These are phyloP conservation scores for Cladophialophora chaetospira DNA, from an alignment of 2,329 filamentous ascomycete genomes.

Conservation along the genomic window DNA sequence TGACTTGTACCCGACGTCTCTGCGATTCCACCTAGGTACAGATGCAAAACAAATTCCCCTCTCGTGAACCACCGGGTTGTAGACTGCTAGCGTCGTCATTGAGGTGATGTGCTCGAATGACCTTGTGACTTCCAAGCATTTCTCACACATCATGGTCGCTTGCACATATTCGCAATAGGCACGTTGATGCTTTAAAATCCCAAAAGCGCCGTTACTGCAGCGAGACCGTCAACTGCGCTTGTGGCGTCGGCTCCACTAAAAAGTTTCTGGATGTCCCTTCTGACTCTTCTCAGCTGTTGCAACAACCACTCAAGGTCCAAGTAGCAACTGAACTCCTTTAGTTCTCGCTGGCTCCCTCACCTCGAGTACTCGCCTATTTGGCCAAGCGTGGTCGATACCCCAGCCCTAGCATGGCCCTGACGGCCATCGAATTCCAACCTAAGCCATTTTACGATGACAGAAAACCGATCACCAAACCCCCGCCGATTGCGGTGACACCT, in stretches of 20 bases:
- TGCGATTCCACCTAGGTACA: background rate
- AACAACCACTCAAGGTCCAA: background rate
- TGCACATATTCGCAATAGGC: no score
- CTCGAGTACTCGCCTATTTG: constrained; percentile 44
- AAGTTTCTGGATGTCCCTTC: no score
- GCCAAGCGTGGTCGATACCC: constrained; percentile 40
- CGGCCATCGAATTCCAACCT: constrained; percentile 29
- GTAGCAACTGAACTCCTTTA: background rate
- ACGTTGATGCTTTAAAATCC: no score
- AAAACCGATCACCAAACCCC: constrained; percentile 26
- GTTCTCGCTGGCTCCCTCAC: constrained; percentile 36
- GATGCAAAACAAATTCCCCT: background rate
- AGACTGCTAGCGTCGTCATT: background rate
- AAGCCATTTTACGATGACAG: constrained; percentile 22
- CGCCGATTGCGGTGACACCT: constrained; percentile 30
- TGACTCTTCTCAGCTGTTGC: background rate
- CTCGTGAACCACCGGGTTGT: no score
- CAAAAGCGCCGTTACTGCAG: no score
- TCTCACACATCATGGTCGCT: no score
- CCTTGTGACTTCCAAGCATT: no score
- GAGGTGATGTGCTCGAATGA: no score
- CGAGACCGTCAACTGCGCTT: background rate
- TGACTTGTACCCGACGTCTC: no score
- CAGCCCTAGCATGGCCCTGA: constrained; percentile 42
- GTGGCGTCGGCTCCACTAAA: background rate